Percentiles rank a stretch among this genome's conserved stretches.
phyloP scores from a whole-genome alignment of 106 monocot species.

The Chionographis japonica region DNA sequence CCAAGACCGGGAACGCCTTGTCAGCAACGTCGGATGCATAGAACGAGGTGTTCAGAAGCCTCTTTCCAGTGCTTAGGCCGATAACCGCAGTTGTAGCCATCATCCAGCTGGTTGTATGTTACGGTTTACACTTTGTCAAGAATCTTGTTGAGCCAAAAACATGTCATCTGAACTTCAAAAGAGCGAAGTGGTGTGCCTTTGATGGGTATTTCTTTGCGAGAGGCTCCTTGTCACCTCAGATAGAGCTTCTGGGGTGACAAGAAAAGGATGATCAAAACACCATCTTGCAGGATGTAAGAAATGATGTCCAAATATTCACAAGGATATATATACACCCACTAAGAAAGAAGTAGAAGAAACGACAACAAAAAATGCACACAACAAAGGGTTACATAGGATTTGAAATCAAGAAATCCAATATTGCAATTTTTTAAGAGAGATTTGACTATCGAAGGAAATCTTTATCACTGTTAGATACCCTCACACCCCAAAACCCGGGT shows the following conservation, averaged over 20 bases:
- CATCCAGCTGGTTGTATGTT: conserved; percentile 15
- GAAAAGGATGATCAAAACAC: neutral
- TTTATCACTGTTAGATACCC: too few species aligned
- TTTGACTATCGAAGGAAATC: too few species aligned
- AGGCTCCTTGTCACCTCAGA: neutral
- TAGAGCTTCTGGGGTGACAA: neutral
- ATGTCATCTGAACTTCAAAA: conserved; percentile 1
- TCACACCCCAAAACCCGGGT: too few species aligned
- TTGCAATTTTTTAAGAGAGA: too few species aligned
- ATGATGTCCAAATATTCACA: too few species aligned
- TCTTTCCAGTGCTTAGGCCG: conserved; percentile 71
- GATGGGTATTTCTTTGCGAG: neutral
- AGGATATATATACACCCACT: neutral
- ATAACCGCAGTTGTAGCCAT: conserved; percentile 80
- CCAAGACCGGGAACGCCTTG: conserved; percentile 36
- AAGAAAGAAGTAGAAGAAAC: too few species aligned
- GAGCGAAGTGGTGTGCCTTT: neutral
- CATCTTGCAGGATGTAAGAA: neutral
- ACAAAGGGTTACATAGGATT: too few species aligned
- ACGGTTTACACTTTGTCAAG: neutral
- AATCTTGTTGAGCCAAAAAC: conserved; percentile 2
- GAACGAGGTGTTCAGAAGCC: conserved; percentile 68
- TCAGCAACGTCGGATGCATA: conserved; percentile 60
- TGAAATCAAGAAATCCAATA: too few species aligned
- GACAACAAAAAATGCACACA: too few species aligned